Conservation (phyloP, 1,284 basidiomycete genomes). For the Malassezia japonica region DNA sequence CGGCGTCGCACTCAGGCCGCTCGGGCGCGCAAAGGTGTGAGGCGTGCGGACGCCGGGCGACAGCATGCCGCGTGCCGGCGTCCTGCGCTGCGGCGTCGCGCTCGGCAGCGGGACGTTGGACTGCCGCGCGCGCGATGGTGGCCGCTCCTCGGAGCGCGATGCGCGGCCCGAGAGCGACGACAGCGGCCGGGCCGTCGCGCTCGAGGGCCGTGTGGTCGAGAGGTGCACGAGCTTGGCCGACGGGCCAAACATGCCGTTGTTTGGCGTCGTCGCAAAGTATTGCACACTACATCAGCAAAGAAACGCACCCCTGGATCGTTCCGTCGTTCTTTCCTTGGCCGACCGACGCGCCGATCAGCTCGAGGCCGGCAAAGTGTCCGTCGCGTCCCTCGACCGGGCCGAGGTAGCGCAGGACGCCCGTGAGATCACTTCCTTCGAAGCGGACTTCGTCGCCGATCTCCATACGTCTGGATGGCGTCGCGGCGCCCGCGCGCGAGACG, state of each 20-base stretch:
- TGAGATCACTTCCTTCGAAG: conserved; percentile 29
- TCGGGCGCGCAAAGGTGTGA: not conserved
- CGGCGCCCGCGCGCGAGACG: not conserved
- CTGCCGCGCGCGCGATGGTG: conserved; percentile 11
- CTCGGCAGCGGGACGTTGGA: conserved; percentile 6
- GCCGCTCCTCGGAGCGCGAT: conserved; percentile 21
- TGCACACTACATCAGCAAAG: conserved; percentile 53
- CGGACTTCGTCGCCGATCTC: conserved; percentile 38
- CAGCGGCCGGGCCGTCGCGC: conserved; percentile 39
- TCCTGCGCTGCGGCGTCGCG: conserved; percentile 4
- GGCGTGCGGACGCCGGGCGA: not conserved
- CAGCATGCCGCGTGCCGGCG: not conserved
- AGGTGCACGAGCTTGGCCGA: conserved; percentile 59
- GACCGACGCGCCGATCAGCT: conserved; percentile 35
- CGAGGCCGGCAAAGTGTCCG: conserved; percentile 41
- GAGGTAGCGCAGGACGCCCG: conserved; percentile 40
- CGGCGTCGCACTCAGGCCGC: not conserved
- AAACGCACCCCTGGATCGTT: conserved; percentile 68
- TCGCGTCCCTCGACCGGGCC: conserved; percentile 34
- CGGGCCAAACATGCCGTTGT: conserved; percentile 83
- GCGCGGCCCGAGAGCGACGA: conserved; percentile 36
- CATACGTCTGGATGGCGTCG: conserved; percentile 11
- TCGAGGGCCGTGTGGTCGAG: conserved; percentile 24
- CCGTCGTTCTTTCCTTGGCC: conserved; percentile 98
- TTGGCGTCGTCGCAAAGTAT: conserved; percentile 76